Conservation (phyloP, 805 yeast genomes). For the Candida lessepsii region DNA sequence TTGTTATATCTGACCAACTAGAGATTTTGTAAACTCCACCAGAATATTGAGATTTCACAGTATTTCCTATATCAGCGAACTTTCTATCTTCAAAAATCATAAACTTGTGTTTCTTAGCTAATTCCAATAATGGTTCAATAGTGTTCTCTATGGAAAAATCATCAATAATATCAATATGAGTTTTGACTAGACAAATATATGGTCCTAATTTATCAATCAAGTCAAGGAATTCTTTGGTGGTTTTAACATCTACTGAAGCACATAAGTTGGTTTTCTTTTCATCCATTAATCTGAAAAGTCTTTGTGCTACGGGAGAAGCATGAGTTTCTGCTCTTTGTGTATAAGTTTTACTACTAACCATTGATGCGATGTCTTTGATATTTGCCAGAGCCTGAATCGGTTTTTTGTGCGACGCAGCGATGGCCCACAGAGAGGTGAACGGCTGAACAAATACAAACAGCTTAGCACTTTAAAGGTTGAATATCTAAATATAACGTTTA, state of each 20-base stretch:
- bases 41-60: conserved; percentile 90
- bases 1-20: conserved; percentile 94
- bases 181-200: conserved; percentile 84
- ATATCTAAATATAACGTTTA: no score
- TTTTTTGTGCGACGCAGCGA: no score
- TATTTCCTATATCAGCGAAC: conserved; percentile 97
- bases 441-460: no score
- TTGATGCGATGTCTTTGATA: not conserved
- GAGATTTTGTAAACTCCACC: conserved; percentile 90
- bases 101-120: conserved; percentile 81
- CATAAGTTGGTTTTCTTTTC: conserved; percentile 83
- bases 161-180: conserved; percentile 90
- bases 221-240: conserved; percentile 69
- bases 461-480: no score
- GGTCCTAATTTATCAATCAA: conserved; percentile 87
- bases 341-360: conserved; percentile 41
- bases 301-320: conserved; percentile 74
- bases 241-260: conserved; percentile 88
- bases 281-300: conserved; percentile 72
- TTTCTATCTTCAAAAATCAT: conserved; percentile 95
- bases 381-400: no score
- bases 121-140: conserved; percentile 64
- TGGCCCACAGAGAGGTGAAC: no score
- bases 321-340: conserved; percentile 68
- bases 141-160: conserved; percentile 85